phyloP scores from a whole-genome alignment of 441 rosid genomes.

The Dalechampia spathulata region DNA sequence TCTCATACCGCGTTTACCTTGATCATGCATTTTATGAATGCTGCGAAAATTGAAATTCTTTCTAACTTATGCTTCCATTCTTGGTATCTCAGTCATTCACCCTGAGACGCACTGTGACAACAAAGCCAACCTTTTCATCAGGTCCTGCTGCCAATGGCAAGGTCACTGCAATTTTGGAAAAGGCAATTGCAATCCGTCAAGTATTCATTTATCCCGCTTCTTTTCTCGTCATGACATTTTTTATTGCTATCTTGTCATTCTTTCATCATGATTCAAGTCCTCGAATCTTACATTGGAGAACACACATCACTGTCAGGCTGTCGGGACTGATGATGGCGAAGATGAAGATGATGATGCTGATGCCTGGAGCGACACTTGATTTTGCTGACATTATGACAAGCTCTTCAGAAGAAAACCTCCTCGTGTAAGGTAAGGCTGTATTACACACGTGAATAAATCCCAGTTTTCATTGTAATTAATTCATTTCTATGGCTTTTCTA shows the following conservation, averaged over 20 bases:
- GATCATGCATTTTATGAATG: not conserved
- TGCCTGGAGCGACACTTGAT: constrained; percentile 81
- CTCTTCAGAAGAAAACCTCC: constrained; percentile 2
- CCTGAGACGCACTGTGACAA: constrained; percentile 48
- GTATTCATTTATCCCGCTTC: constrained; percentile 23
- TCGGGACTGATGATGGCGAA: constrained; percentile 66
- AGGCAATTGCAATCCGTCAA: constrained; percentile 94
- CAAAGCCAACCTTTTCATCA: constrained; percentile 31
- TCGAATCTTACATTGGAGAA: constrained; percentile 20
- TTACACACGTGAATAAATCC: constrained; percentile 33
- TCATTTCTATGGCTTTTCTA: too few relatives aligned
- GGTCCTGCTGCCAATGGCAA: constrained; percentile 41
- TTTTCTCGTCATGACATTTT: not conserved
- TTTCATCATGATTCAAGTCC: constrained; percentile 2
- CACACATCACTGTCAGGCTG: constrained; percentile 68
- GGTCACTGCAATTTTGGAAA: constrained; percentile 74
- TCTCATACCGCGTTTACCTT: too few relatives aligned
- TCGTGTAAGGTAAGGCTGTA: constrained; percentile 16
- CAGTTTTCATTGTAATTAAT: too few relatives aligned
- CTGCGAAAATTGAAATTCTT: not conserved
- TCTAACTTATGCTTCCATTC: not conserved
- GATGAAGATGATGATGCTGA: too few relatives aligned
- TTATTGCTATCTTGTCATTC: not conserved
- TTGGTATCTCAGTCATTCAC: constrained; percentile 51
- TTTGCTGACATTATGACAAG: not conserved